phyloP scores from a whole-genome alignment of 2,329 filamentous ascomycete species.

The Calonectria multiphialidica region DNA sequence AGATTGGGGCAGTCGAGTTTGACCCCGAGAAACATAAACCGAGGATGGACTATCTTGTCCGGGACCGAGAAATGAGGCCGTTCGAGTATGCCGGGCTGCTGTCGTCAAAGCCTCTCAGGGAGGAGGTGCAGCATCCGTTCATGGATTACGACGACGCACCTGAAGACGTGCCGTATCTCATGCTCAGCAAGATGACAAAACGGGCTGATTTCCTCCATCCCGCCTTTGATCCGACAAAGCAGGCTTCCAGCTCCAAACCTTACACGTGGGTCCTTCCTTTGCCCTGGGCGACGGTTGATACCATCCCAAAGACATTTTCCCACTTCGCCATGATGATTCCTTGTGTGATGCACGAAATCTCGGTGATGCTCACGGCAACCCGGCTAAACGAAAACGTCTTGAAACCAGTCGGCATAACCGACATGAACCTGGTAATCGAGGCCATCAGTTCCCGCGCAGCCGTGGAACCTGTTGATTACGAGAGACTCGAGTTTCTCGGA shows the following conservation, averaged over 20 bases:
- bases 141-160: slow-evolving; percentile 53
- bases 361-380: slow-evolving; percentile 72
- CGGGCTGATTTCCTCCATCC: slow-evolving; percentile 71
- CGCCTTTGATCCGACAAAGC: slow-evolving; percentile 20
- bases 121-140: slow-evolving; percentile 54
- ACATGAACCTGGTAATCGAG: slow-evolving; percentile 69
- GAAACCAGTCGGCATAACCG: slow-evolving; percentile 60
- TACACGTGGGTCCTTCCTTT: slow-evolving; percentile 60
- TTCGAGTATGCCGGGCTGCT: slow-evolving; percentile 58
- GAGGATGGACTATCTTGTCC: slow-evolving; percentile 51
- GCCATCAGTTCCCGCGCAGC: slow-evolving; percentile 79
- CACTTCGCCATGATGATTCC: slow-evolving; percentile 76
- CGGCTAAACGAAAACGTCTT: slow-evolving; percentile 60
- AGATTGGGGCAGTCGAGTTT: slow-evolving; percentile 48
- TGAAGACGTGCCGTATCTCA: slow-evolving; percentile 61
- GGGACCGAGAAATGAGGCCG: slow-evolving; percentile 51
- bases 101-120: slow-evolving; percentile 55
- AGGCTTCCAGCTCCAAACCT: slow-evolving; percentile 52
- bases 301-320: slow-evolving; percentile 56
- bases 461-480: slow-evolving; percentile 75
- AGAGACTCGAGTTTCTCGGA: slow-evolving; percentile 88
- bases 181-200: slow-evolving; percentile 62
- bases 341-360: slow-evolving; percentile 77
- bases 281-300: slow-evolving; percentile 62
- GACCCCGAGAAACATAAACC: slow-evolving; percentile 37